Conservation (phyloP, 371 early-diverging fungal species). For the Apophysomyces ossiformis region DNA sequence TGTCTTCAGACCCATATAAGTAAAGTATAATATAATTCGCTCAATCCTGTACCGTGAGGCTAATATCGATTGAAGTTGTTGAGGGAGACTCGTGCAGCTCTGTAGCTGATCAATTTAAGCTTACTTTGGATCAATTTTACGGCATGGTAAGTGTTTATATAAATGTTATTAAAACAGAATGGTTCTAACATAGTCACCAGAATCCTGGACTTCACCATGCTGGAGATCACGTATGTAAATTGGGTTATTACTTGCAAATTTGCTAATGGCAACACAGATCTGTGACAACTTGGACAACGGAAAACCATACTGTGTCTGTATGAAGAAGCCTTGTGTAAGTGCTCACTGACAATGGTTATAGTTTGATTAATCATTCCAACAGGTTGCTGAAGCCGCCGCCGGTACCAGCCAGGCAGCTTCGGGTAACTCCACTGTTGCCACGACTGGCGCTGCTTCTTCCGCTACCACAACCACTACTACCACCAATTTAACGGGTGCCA, state of each 20-base stretch:
- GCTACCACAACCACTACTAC: neutral
- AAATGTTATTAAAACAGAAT: neutral
- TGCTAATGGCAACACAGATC: neutral
- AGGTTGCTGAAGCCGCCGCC: neutral
- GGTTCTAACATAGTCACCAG: neutral
- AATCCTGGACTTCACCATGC: conserved; percentile 30
- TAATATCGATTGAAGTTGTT: neutral
- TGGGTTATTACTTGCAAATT: neutral
- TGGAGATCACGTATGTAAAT: conserved; percentile 17
- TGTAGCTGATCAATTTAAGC: conserved; percentile 23
- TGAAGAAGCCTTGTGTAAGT: conserved; percentile 15
- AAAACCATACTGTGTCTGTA: conserved; percentile 33
- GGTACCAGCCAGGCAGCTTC: neutral
- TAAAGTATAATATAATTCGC: conserved; percentile 17
- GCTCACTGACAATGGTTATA: neutral
- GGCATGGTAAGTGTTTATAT: neutral
- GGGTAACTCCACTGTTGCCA: neutral
- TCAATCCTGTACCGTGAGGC: conserved; percentile 10
- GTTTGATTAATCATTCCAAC: neutral
- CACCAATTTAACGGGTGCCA: neutral
- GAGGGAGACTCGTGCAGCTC: conserved; percentile 21
- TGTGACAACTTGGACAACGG: conserved; percentile 35
- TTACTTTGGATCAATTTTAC: conserved; percentile 21
- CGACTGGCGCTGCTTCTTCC: neutral
- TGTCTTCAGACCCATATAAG: conserved; percentile 6